phyloP scores from a whole-genome alignment of 2,329 filamentous ascomycete genomes.

The Dactylellina cionopaga region DNA sequence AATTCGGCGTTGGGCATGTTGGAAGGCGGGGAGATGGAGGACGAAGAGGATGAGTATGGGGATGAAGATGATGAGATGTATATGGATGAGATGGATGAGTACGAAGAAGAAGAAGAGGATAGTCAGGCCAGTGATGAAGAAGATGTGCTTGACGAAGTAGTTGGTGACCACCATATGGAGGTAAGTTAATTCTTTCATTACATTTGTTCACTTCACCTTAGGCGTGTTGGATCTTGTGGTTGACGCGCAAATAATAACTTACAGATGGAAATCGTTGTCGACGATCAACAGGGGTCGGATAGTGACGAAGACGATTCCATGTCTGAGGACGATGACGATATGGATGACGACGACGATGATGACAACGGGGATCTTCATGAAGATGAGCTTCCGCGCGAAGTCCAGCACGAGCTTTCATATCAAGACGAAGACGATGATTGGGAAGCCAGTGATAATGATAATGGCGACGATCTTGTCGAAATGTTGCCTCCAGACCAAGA shows the following conservation, averaged over 20 bases:
- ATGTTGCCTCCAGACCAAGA: constrained; percentile 66
- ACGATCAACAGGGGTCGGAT: constrained; percentile 73
- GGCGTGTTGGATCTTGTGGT: not conserved
- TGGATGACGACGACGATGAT: constrained; percentile 72
- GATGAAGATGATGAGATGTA: constrained; percentile 91
- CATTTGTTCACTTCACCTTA: no score
- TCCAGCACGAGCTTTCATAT: constrained; percentile 42
- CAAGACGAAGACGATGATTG: constrained; percentile 67
- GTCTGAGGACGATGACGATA: constrained; percentile 67
- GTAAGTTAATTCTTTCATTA: constrained; percentile 50
- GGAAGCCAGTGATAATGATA: constrained; percentile 66
- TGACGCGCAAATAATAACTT: constrained; percentile 57
- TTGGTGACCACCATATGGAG: constrained; percentile 55
- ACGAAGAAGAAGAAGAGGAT: constrained; percentile 90
- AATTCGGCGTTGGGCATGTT: constrained; percentile 96
- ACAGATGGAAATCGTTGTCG: constrained; percentile 79
- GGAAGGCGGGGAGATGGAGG: constrained; percentile 83
- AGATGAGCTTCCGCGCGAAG: constrained; percentile 27
- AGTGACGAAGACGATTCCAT: constrained; percentile 71
- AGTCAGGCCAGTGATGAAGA: constrained; percentile 85
- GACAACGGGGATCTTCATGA: constrained; percentile 65
- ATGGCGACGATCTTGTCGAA: constrained; percentile 63
- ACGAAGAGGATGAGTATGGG: constrained; percentile 72
- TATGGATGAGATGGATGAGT: constrained; percentile 77
- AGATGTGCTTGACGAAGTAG: constrained; percentile 65